Evolutionary conservation across 2,329 filamentous ascomycete species (phyloP).

Genomic region (Lachnellula cervina): DNA sequence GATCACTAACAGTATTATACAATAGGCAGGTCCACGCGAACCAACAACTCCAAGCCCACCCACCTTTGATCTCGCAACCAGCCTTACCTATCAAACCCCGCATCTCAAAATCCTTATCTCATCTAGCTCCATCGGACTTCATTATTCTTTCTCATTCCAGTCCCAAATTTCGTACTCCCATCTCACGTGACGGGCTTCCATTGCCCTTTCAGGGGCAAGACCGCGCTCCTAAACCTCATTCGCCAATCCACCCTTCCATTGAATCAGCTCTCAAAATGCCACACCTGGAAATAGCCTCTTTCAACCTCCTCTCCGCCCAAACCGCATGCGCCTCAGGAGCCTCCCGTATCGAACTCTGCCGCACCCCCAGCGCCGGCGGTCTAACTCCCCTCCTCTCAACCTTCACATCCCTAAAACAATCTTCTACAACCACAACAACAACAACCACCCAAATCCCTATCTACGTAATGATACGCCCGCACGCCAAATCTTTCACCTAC

Average conservation of each 20-base stretch:
- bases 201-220: constrained; percentile 2
- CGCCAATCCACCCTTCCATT: not conserved
- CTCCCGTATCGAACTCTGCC: constrained; percentile 48
- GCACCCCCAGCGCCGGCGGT: constrained; percentile 37
- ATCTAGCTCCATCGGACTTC: not conserved
- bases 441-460: constrained; percentile 35
- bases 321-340: constrained; percentile 40
- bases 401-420: constrained; percentile 26
- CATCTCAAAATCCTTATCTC: constrained; percentile 1
- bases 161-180: not conserved
- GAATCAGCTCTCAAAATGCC: constrained; percentile 1
- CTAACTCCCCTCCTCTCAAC: constrained; percentile 33
- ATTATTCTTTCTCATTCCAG: too few relatives aligned
- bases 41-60: not conserved
- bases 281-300: constrained; percentile 45
- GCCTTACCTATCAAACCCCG: not conserved
- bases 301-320: constrained; percentile 39
- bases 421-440: not conserved
- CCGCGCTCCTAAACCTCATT: not conserved
- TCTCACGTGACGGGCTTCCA: constrained; percentile 4
- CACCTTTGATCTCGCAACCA: not conserved
- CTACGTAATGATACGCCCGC: constrained; percentile 50
- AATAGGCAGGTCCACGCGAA: not conserved
- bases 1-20: too few relatives aligned
- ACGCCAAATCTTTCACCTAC: constrained; percentile 43